Evolutionary conservation across 208 protist species (phyloP), one percentile per base, ranked within the genome.

Genomic region (Acanthamoeba triangularis): DNA sequence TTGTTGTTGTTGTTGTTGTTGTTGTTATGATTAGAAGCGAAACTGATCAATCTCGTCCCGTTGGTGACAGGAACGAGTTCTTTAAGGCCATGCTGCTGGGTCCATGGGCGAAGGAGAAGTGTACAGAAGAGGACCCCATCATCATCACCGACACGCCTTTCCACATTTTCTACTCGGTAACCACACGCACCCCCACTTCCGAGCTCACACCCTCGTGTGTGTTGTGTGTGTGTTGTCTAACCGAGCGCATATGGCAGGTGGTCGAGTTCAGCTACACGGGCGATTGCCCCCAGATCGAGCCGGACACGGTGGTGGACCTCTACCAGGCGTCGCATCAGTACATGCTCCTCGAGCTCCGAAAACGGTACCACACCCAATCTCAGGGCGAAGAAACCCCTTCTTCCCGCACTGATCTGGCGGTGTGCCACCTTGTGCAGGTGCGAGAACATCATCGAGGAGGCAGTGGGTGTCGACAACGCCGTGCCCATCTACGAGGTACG

Each of bases 61-160:
- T 18, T 54, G 49, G 0, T 20, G 30, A 37, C 23, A 72, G 78
- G n/a, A 87, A 87, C 49, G 78, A 87, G 49, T 87, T 87, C 78
- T 87, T 87, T 47, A 87, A 87, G 78, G 78, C 78, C 78, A 87
- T 87, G 78, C 20, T 87, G 78, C 25, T 87, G 78, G 78, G 78
- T 37, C 78, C 78, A 28, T 87, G 78, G 78, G 49, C 49, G 25
- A 87, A 87, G 49, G 47, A 28, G 28, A 37, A 41, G 11, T n/a
- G 20, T 23, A 63, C 28, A 10, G 78, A 87, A 25, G 47, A 61
- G 7, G 78, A 87, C 49, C 78, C 78, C 47, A 37, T 87, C 28
- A 1, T 87, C 47, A 61, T 87, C 78, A 37, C 49, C 78, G 78
- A 87, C 78, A 61, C 47, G n/a, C 28, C 49, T 14, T 87, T 63